Evolutionary conservation across 768 basidiomycete genomes (phyloP).

Genomic region (Tricholoma sp.): DNA sequence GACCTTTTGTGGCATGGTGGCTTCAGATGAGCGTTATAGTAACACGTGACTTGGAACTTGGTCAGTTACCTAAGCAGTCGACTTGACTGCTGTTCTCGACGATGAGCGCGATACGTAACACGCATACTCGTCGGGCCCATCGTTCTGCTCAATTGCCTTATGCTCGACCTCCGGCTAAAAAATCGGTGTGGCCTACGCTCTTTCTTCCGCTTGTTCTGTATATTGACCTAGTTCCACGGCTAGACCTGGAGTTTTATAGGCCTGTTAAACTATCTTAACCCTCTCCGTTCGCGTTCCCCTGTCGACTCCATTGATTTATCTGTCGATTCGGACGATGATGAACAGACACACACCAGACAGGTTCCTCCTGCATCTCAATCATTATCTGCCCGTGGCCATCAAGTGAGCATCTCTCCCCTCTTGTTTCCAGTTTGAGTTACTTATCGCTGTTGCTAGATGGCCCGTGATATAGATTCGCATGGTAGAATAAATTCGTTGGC

Average conservation of each 20-base stretch:
- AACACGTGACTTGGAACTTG: too few relatives aligned
- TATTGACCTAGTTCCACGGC: conserved; percentile 3
- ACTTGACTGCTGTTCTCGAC: conserved; percentile 12
- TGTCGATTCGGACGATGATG: conserved; percentile 17
- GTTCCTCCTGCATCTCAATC: conserved; percentile 15
- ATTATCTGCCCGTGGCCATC: conserved; percentile 21
- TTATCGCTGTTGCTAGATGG: conserved; percentile 12
- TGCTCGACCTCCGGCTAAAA: conserved; percentile 36
- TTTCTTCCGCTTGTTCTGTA: not conserved
- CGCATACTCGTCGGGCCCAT: conserved; percentile 30
- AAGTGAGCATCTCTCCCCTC: conserved; percentile 15
- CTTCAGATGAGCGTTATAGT: conserved; percentile 10
- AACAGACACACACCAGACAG: conserved; percentile 8
- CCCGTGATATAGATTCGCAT: conserved; percentile 10
- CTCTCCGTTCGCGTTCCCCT: conserved; percentile 30
- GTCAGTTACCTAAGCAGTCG: too few relatives aligned
- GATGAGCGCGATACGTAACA: conserved; percentile 57
- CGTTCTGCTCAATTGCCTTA: conserved; percentile 51
- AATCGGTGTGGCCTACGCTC: conserved; percentile 37
- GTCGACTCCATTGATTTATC: conserved; percentile 12
- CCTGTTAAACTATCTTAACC: conserved; percentile 48
- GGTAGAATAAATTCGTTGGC: conserved; percentile 1
- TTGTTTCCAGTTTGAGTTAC: not conserved
- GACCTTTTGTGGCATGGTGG: conserved; percentile 45
- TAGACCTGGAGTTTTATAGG: conserved; percentile 49